Evolutionary conservation across 2,329 filamentous ascomycete species (phyloP).

Genomic region (Phaeophleospora eucalypticola): DNA sequence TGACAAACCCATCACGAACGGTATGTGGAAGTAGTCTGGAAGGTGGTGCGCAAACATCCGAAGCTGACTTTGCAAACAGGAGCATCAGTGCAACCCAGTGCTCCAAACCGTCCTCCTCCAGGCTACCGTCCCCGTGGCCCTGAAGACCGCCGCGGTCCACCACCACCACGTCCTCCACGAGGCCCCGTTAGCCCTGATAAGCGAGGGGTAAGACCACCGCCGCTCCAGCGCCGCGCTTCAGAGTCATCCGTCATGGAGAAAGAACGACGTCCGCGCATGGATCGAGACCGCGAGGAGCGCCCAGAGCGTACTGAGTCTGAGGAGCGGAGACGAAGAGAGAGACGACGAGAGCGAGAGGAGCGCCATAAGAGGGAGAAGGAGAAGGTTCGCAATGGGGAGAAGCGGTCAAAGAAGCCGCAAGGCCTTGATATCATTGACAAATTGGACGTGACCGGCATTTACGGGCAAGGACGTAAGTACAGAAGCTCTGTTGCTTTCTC

Average conservation of each 20-base stretch:
- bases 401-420: conserved; percentile 38
- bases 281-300: conserved; percentile 23
- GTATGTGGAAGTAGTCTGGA: conserved; percentile 20
- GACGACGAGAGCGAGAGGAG: conserved; percentile 49
- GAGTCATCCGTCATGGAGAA: conserved; percentile 70
- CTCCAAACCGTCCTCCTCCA: conserved; percentile 44
- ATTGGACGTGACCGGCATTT: conserved; percentile 92
- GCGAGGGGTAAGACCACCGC: conserved; percentile 37
- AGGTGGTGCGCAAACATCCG: not conserved
- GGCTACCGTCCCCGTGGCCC: conserved; percentile 62
- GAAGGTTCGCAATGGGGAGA: conserved; percentile 38
- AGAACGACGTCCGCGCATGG: conserved; percentile 56
- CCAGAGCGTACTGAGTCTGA: conserved; percentile 39
- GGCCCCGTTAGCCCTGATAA: conserved; percentile 41
- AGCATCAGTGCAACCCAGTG: conserved; percentile 27
- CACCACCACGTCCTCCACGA: conserved; percentile 37
- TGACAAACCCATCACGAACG: conserved; percentile 49
- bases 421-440: conserved; percentile 90
- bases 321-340: conserved; percentile 48
- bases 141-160: conserved; percentile 17
- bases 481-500: not conserved
- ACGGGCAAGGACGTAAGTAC: conserved; percentile 78
- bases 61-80: not conserved
- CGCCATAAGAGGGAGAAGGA: conserved; percentile 45
- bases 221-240: conserved; percentile 68